A percentile compares a stretch with the other conserved stretches of the same genome.
phyloP scores from a whole-genome alignment of 192 early-diverging fungal species.

The Coemansia umbellata region DNA sequence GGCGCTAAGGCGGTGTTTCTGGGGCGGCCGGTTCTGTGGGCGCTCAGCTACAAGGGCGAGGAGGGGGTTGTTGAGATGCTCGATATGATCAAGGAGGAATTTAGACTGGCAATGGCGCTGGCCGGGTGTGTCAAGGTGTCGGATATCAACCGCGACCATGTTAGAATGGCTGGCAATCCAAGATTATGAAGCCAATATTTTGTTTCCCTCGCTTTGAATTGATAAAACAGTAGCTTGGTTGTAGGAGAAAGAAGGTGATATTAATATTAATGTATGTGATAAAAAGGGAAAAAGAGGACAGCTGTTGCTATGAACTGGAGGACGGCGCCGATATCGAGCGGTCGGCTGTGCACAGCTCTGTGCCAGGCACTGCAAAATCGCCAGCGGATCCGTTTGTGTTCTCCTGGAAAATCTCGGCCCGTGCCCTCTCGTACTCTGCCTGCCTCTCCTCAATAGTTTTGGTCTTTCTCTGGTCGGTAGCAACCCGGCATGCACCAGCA shows the following conservation, averaged over 20 bases:
- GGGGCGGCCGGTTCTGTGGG: conserved; percentile 64
- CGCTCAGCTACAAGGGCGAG: conserved; percentile 79
- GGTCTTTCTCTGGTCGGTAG: neutral
- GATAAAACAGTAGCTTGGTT: too few species aligned
- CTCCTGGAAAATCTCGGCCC: conserved; percentile 35
- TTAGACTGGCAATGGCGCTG: conserved; percentile 79
- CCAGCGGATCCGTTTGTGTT: neutral
- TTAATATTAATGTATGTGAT: neutral
- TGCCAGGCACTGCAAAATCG: too few species aligned
- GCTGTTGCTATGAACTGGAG: neutral
- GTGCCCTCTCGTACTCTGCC: conserved; percentile 31
- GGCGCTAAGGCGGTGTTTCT: conserved; percentile 77
- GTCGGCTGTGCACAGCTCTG: too few species aligned
- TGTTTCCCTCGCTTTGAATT: too few species aligned
- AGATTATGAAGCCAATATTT: neutral
- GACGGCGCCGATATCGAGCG: neutral
- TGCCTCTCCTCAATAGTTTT: conserved; percentile 22
- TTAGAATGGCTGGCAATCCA: conserved; percentile 9
- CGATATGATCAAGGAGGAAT: conserved; percentile 77
- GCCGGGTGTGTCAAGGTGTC: conserved; percentile 49
- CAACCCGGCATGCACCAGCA: neutral
- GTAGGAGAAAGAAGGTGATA: neutral
- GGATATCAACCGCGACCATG: conserved; percentile 31
- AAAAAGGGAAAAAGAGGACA: too few species aligned
- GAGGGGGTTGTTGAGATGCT: conserved; percentile 79